phyloP scores from a whole-genome alignment of 768 basidiomycete species.

The Trametes cubensis region DNA sequence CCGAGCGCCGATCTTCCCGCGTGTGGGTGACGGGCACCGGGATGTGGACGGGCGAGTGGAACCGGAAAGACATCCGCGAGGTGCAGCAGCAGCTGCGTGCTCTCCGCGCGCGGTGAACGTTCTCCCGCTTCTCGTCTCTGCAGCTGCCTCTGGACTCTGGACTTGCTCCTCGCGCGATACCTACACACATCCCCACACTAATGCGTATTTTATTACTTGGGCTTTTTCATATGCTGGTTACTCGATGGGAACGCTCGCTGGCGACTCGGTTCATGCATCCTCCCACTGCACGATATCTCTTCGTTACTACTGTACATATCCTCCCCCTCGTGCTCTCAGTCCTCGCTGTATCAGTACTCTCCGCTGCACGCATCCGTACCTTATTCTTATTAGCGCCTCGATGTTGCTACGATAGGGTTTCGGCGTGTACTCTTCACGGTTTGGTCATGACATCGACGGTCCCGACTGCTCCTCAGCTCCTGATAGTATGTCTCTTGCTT shows the following conservation, averaged over 20 bases:
- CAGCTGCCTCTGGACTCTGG: too few relatives aligned
- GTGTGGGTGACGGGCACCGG: conserved; percentile 29
- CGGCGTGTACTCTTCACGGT: neutral
- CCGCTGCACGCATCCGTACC: neutral
- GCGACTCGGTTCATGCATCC: neutral
- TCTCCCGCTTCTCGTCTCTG: neutral
- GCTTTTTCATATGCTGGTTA: neutral
- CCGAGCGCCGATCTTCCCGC: conserved; percentile 17
- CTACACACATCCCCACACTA: too few relatives aligned
- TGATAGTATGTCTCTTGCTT: too few relatives aligned
- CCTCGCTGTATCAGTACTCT: neutral
- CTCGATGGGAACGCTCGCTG: neutral
- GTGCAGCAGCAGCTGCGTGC: conserved; percentile 43
- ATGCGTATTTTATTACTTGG: neutral
- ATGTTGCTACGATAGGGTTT: neutral
- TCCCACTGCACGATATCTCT: too few relatives aligned
- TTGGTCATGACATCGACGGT: too few relatives aligned
- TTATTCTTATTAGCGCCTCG: neutral
- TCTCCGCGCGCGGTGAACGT: conserved; percentile 24
- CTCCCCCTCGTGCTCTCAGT: neutral
- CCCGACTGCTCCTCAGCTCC: too few relatives aligned
- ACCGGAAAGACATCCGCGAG: conserved; percentile 41
- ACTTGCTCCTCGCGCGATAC: neutral
- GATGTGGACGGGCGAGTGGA: conserved; percentile 47
- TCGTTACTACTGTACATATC: too few relatives aligned